A percentile compares a stretch with the other conserved stretches of the same genome.
Evolutionary conservation across 2,329 filamentous ascomycete species (phyloP).

Genomic region (Ascochyta rabiei): DNA sequence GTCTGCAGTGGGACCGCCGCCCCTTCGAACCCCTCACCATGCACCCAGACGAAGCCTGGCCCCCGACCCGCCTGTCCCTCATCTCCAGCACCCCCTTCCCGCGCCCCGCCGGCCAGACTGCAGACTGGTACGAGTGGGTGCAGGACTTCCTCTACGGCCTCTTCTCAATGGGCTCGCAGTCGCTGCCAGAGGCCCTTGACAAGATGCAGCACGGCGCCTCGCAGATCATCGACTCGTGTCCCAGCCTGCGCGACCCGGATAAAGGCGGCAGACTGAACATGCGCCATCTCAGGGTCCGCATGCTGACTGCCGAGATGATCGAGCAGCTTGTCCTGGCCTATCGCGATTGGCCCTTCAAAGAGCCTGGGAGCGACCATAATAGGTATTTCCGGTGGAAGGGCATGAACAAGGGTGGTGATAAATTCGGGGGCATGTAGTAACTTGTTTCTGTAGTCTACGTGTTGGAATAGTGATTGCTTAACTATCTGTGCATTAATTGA

Average conservation of each 20-base stretch:
- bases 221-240: slow-evolving; percentile 34
- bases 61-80: slow-evolving; percentile 62
- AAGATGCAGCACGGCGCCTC: slow-evolving; percentile 37
- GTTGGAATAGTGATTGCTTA: too few relatives aligned
- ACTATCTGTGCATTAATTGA: too few relatives aligned
- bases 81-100: slow-evolving; percentile 70
- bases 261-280: slow-evolving; percentile 42
- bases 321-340: slow-evolving; percentile 39
- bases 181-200: slow-evolving; percentile 32
- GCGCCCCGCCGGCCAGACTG: slow-evolving; percentile 11
- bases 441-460: too few relatives aligned
- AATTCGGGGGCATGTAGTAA: too few relatives aligned
- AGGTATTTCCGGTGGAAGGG: slow-evolving; percentile 31
- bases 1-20: slow-evolving; percentile 68
- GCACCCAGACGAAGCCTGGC: slow-evolving; percentile 68
- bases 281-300: slow-evolving; percentile 36
- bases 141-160: slow-evolving; percentile 37
- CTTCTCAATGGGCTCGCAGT: not conserved
- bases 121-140: slow-evolving; percentile 32
- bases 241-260: slow-evolving; percentile 35
- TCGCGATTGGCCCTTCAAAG: slow-evolving; percentile 44
- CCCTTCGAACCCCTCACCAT: slow-evolving; percentile 71
- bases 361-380: slow-evolving; percentile 27
- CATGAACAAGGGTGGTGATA: too few relatives aligned
- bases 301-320: slow-evolving; percentile 44